These are phyloP conservation scores for Aspergillus coremiiformis DNA, from an alignment of 495 filamentous ascomycete species.

Conservation along the genomic window DNA sequence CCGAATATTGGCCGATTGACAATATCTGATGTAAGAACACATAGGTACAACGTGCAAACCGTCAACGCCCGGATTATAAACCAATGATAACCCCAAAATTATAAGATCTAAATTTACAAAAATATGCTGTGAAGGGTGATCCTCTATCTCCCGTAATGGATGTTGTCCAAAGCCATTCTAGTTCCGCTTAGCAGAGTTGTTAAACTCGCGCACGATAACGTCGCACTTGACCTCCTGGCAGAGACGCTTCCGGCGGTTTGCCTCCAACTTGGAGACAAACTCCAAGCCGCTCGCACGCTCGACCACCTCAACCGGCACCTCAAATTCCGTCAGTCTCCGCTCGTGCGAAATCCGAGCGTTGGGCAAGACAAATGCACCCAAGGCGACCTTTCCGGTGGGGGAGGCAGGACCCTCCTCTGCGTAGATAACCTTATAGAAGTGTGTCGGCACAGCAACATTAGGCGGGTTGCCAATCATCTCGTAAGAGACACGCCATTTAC, in stretches of 20 bases:
- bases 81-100: not conserved
- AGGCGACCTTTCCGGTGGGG: conserved; percentile 61
- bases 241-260: conserved; percentile 63
- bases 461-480: conserved; percentile 96
- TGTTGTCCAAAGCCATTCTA: conserved; percentile 1
- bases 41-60: conserved; percentile 4
- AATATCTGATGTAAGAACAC: conserved; percentile 5
- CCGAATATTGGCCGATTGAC: not conserved
- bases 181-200: conserved; percentile 34
- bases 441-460: conserved; percentile 91
- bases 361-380: conserved; percentile 92
- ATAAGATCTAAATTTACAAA: not conserved
- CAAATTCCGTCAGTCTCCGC: conserved; percentile 78
- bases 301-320: conserved; percentile 86
- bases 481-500: conserved; percentile 91
- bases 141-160: not conserved
- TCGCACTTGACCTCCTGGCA: conserved; percentile 81
- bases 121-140: not conserved
- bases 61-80: not conserved
- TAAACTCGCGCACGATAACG: conserved; percentile 70
- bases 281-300: conserved; percentile 89
- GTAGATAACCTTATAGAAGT: conserved; percentile 98
- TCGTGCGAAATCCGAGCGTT: conserved; percentile 86
- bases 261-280: conserved; percentile 74
- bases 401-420: conserved; percentile 68